Conservation (phyloP, 768 basidiomycete species). For the Kwoniella pini region DNA sequence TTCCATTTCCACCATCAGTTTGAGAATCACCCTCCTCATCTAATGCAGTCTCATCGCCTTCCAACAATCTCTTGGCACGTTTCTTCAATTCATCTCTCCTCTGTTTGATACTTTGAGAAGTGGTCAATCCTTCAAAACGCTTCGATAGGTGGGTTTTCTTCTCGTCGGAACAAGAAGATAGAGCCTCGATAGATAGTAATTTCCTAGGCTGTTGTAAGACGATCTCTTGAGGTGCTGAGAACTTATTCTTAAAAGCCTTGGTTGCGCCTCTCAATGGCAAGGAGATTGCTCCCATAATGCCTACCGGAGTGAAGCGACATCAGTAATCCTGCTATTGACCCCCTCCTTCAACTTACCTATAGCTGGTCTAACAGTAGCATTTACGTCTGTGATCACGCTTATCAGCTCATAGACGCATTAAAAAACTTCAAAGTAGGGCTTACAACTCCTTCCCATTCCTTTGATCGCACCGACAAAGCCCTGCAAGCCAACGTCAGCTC, state of each 20-base stretch:
- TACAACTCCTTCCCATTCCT: slow-evolving; percentile 55
- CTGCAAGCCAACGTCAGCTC: slow-evolving; percentile 30
- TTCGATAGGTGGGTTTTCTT: slow-evolving; percentile 16
- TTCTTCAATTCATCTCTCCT: slow-evolving; percentile 20
- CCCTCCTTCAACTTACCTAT: slow-evolving; percentile 38
- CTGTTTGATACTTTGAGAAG: slow-evolving; percentile 6
- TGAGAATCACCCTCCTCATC: slow-evolving; percentile 12
- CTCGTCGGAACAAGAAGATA: slow-evolving; percentile 4
- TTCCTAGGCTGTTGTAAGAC: slow-evolving; percentile 35
- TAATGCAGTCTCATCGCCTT: slow-evolving; percentile 22
- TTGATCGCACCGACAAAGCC: slow-evolving; percentile 55
- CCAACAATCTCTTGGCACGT: slow-evolving; percentile 22
- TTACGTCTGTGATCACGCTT: slow-evolving; percentile 39
- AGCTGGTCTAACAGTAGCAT: slow-evolving; percentile 54
- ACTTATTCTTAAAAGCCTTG: slow-evolving; percentile 30
- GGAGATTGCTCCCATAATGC: slow-evolving; percentile 41
- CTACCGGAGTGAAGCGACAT: too few relatives aligned
- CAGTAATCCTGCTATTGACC: too few relatives aligned
- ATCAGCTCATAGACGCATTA: slow-evolving; percentile 1
- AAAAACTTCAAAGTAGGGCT: slow-evolving; percentile 17
- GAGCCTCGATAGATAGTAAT: slow-evolving; percentile 7
- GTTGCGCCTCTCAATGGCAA: slow-evolving; percentile 41
- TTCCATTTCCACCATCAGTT: slow-evolving; percentile 12
- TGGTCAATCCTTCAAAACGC: slow-evolving; percentile 15
- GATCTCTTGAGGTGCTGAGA: slow-evolving; percentile 29